Conservation (phyloP, 2,329 filamentous ascomycete species). For the Diaporthe ilicicola region DNA sequence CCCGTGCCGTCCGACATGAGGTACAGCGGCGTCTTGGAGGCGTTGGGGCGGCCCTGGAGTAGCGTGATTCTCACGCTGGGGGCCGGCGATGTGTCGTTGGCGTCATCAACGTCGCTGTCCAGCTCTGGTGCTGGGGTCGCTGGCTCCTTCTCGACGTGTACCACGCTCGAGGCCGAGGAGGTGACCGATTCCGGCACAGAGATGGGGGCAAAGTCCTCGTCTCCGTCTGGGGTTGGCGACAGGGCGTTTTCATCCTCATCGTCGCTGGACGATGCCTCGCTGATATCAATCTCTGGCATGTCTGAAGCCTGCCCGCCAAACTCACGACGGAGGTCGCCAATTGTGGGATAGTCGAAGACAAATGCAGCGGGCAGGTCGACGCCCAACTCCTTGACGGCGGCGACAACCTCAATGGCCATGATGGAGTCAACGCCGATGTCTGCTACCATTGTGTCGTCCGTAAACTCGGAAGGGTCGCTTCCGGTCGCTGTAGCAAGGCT, state of each 20-base stretch:
- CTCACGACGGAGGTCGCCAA: conserved; percentile 34
- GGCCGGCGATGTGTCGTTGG: conserved; percentile 28
- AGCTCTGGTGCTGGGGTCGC: neutral
- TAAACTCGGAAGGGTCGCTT: conserved; percentile 34
- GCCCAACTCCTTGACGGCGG: conserved; percentile 37
- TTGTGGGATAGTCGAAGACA: conserved; percentile 35
- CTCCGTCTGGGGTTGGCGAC: neutral
- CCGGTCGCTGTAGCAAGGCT: conserved; percentile 38
- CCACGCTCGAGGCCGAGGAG: conserved; percentile 16
- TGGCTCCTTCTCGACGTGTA: conserved; percentile 28
- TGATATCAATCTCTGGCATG: neutral
- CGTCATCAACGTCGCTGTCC: conserved; percentile 19
- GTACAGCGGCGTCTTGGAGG: conserved; percentile 38
- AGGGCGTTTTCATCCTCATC: conserved; percentile 23
- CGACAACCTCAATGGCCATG: conserved; percentile 39
- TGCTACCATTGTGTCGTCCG: conserved; percentile 34
- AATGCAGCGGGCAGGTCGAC: conserved; percentile 35
- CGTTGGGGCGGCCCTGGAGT: conserved; percentile 37
- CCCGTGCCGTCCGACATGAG: conserved; percentile 42
- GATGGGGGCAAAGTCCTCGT: neutral
- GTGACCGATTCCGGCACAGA: conserved; percentile 3
- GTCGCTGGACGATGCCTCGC: conserved; percentile 4
- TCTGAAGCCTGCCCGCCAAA: conserved; percentile 25
- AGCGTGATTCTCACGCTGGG: conserved; percentile 38
- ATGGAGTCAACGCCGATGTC: conserved; percentile 42